Base-by-base conservation (phyloP, 1,284 basidiomycete genomes). In the Naganishia cerealis region DNA sequence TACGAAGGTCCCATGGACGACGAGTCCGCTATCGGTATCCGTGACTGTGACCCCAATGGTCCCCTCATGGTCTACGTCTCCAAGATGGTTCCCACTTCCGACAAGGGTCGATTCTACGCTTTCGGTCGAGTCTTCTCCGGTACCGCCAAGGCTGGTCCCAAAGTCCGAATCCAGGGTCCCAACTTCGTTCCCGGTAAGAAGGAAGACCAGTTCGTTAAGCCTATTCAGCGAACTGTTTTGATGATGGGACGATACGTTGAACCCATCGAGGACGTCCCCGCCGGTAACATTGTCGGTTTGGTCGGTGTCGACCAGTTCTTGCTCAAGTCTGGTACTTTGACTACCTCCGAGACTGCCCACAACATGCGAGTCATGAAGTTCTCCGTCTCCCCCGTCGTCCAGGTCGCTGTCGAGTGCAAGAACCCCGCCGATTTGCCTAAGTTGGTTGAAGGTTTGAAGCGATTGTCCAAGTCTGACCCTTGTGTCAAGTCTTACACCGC, bases 331-430 rank as follows among this genome's bases (percentile, higher is more conserved):
- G 95, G 96, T 83, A 99, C 96, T 73, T 88, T 99, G 77, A 98
- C 96, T 73, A 89, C 90, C 72, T 94, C 92, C 69, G 96, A 99
- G 85, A 97, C 94, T 68, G 96, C 96, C 65, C 96, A 99, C 87
- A 99, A 99, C 88, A 96, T 99, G 92, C 93, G 86, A 86, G 94
- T 99, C 83, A 99, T 99, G 95, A 94, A 92, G 86, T 96, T 95
- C 87, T 95, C 93, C 80, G 96, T 99, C 72, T 99, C 96, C 53
- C 96, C 95, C 77, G 96, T 99, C 88, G 96, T 99, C 58, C 96
- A 90, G 83, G 93, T 98, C 80, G 93, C 95, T 76, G 96, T 99
- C 79, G 96, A 99, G 84, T 95, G 98, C 83, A 99, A 99, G 90
- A 99, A 99, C 83, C 94, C 95, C 73, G 87, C 93, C 73, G 95